Base-by-base conservation (phyloP, 805 yeast genomes). In the Candida suzukii region DNA sequence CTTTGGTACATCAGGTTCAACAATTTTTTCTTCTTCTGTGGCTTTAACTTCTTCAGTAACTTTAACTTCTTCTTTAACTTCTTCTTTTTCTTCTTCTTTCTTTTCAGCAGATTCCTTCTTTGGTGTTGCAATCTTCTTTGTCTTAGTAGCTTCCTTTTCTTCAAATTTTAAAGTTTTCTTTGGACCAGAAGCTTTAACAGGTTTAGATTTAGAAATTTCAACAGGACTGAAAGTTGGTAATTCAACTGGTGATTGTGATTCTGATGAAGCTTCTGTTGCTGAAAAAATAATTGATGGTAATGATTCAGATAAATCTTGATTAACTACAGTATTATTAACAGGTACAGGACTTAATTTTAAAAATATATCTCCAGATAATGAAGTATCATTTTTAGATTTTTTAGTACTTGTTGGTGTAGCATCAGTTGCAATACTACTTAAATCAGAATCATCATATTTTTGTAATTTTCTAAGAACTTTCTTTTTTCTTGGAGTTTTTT, bases 401-500 rank as follows among this genome's bases (percentile, higher is more conserved):
- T 35, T 22, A 21, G 24, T 27, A 3, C 25, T 17, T 13, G 4
- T 25, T 19, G 38, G 38, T 13, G 38, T 26, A 10, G 17, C 17
- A 14, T 36, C 38, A 22, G 28, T n/a, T 12, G 19, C 12, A 12
- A 19, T 12, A 27, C 18, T 20, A 36, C 30, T 26, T 2, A 33
- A 37, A 18, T 45, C 40, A 12, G 46, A 48, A 35, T 45, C 46
- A 8, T 24, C 32, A 18, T 35, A 33, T 17, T 30, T 42, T 25
- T 28, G 39, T 19, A 24, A 24, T 38, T 46, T 48, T 40, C 51
- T 46, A 4, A 41, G 36, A 8, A 48, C 38, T 29, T 44, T 46
- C 39, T 50, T 51, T 39, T 45, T 42, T 20, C 33, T 47, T 17
- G 51, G 52, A 2, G 47, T 38, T 3, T 36, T 38, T 2, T 37